Conservation (phyloP, 495 filamentous ascomycete species). For the Xylaria venustula region DNA sequence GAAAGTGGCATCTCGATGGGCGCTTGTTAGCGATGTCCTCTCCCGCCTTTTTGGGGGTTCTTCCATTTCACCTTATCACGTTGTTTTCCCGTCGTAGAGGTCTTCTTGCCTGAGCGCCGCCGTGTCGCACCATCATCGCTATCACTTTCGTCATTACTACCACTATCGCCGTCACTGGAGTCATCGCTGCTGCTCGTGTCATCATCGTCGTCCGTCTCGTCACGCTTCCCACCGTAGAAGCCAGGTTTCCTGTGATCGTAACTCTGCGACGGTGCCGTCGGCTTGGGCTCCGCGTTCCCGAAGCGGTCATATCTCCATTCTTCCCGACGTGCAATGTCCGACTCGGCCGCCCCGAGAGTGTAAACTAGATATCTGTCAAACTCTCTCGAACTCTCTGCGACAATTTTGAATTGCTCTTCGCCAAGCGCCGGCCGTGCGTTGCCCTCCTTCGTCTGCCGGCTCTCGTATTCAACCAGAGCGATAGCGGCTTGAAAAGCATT, state of each 20-base stretch:
- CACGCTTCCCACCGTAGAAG: not conserved
- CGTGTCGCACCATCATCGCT: too few relatives aligned
- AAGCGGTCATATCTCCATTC: conserved; percentile 12
- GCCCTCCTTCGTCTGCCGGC: conserved; percentile 4
- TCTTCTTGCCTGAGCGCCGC: not conserved
- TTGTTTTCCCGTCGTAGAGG: not conserved
- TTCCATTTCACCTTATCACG: not conserved
- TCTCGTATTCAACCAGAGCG: conserved; percentile 23
- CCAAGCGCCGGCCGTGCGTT: conserved; percentile 10
- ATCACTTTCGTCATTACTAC: too few relatives aligned
- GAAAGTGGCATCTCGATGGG: not conserved
- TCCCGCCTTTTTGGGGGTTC: not conserved
- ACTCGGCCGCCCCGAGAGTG: conserved; percentile 16
- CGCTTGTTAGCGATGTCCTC: not conserved
- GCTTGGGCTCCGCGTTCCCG: not conserved
- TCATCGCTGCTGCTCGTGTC: not conserved
- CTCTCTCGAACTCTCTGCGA: conserved; percentile 23
- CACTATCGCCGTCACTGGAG: not conserved
- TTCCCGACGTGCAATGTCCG: conserved; percentile 18
- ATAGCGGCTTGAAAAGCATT: conserved; percentile 36
- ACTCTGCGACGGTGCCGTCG: not conserved
- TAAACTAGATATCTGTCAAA: conserved; percentile 25
- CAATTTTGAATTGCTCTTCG: conserved; percentile 21
- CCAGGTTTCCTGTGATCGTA: not conserved
- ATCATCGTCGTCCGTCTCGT: not conserved